phyloP scores from a whole-genome alignment of 2,329 filamentous ascomycete species.

The Fusarium transvaalense region DNA sequence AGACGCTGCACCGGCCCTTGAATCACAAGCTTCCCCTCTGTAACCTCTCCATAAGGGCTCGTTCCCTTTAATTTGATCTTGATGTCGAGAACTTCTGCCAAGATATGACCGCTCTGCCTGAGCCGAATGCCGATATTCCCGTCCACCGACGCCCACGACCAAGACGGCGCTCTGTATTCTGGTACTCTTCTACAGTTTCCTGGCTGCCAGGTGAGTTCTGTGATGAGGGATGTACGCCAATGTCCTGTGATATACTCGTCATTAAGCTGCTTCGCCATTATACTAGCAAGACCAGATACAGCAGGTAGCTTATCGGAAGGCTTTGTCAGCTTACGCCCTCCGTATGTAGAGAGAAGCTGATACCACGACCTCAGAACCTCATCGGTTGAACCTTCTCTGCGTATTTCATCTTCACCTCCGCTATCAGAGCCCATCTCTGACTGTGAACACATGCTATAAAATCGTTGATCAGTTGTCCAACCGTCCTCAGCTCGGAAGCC shows the following conservation, averaged over 20 bases:
- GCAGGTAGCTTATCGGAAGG: no score
- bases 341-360: no score
- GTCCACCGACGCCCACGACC: slow-evolving; percentile 8
- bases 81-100: neutral
- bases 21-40: accelerated
- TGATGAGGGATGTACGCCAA: neutral
- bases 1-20: slow-evolving; percentile 3
- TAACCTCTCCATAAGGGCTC: slow-evolving; percentile 6
- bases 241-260: neutral
- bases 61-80: neutral
- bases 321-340: no score
- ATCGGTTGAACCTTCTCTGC: no score
- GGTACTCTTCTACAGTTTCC: neutral
- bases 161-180: neutral
- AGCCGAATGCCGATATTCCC: neutral
- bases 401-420: no score
- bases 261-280: no score
- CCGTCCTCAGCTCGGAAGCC: slow-evolving; percentile 4
- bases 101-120: accelerated
- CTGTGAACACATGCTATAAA: no score
- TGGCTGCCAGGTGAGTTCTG: neutral
- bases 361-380: no score
- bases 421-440: no score
- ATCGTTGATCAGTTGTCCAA: no score
- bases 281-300: no score